A percentile compares a stretch with the other conserved stretches of the same genome.
Conservation (phyloP, 2,329 filamentous ascomycete species). For the Orbilia quercus region DNA sequence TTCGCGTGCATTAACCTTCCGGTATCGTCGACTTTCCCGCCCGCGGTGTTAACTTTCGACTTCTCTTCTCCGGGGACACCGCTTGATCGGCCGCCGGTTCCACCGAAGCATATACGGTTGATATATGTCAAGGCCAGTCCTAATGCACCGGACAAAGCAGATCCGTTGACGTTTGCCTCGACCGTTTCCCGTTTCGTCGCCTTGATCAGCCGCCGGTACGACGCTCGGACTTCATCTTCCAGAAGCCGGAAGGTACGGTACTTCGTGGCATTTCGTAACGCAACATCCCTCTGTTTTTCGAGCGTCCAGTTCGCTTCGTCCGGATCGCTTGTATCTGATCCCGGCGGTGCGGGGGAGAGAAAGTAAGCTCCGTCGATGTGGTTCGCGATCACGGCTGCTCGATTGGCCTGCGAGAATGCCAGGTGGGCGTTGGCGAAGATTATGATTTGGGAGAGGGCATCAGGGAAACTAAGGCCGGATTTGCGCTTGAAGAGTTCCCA, state of each 20-base stretch:
- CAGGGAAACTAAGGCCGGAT: constrained; percentile 79
- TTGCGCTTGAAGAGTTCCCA: constrained; percentile 78
- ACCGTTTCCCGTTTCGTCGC: constrained; percentile 75
- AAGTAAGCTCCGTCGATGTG: constrained; percentile 87
- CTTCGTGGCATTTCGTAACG: constrained; percentile 72
- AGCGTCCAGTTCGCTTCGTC: constrained; percentile 67
- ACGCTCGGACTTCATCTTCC: constrained; percentile 80
- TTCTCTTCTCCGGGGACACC: constrained; percentile 62
- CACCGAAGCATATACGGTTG: constrained; percentile 79
- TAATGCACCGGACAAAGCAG: constrained; percentile 88
- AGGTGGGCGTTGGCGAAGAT: constrained; percentile 98
- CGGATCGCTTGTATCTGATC: constrained; percentile 61
- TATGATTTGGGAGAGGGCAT: constrained; percentile 86
- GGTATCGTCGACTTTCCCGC: constrained; percentile 55
- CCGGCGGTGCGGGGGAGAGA: constrained; percentile 76
- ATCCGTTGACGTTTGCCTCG: constrained; percentile 70
- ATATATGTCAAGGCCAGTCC: constrained; percentile 90
- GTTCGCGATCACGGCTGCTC: constrained; percentile 89
- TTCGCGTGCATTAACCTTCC: constrained; percentile 73
- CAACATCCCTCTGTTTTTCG: constrained; percentile 63
- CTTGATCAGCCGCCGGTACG: constrained; percentile 78
- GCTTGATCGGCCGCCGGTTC: constrained; percentile 64
- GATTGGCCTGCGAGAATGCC: constrained; percentile 91
- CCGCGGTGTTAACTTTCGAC: constrained; percentile 60
- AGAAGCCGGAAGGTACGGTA: constrained; percentile 91